A percentile compares a stretch with the other conserved stretches of the same genome.
Evolutionary conservation across 2,329 filamentous ascomycete genomes (phyloP).

Genomic region (Botrytis porri): DNA sequence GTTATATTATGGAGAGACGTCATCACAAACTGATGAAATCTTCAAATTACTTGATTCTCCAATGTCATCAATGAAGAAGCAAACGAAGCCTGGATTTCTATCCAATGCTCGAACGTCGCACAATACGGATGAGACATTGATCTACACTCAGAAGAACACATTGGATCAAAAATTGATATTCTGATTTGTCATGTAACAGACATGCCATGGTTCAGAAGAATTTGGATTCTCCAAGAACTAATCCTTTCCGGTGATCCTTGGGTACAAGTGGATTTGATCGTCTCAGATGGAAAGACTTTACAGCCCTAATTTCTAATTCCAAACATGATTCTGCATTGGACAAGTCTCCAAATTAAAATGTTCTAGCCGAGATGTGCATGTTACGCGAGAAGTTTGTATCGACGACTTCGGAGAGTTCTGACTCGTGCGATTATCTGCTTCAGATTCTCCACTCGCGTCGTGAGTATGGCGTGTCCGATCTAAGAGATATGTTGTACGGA

Average conservation of each 20-base stretch:
- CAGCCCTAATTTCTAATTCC: accelerated
- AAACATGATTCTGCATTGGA: background rate
- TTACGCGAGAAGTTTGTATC: background rate
- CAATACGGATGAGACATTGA: accelerated
- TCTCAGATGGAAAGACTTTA: background rate
- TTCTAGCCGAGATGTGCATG: accelerated
- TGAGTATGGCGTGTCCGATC: background rate
- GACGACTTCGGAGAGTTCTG: accelerated
- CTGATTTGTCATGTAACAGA: background rate
- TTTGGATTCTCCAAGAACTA: background rate
- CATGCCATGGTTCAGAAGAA: background rate
- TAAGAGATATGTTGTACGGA: background rate
- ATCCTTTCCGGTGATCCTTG: background rate
- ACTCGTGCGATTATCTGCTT: background rate
- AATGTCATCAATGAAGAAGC: background rate
- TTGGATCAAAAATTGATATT: background rate
- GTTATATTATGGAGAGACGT: background rate
- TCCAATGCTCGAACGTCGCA: accelerated
- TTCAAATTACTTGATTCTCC: background rate
- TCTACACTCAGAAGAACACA: background rate
- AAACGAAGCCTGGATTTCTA: accelerated
- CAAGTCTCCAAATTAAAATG: too few species aligned
- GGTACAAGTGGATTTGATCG: background rate
- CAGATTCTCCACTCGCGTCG: background rate
- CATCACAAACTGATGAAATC: background rate